phyloP scores from a whole-genome alignment of 164 flowering plant species.

The Cinnamomum chago region DNA sequence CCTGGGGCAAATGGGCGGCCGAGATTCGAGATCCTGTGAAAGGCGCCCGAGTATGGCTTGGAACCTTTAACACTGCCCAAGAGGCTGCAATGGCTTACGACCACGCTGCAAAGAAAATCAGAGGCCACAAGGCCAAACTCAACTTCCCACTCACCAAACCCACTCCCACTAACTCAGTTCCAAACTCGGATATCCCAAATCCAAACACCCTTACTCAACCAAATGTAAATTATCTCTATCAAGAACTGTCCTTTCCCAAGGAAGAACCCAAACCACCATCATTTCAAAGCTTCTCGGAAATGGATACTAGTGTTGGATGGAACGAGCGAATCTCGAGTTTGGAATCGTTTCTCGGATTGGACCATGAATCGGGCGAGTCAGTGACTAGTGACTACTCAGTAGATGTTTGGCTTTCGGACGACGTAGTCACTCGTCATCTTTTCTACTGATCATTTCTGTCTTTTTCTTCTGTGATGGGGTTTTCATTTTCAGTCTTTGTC shows the following conservation, averaged over 20 bases:
- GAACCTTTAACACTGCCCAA: slow-evolving; percentile 58
- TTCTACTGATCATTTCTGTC: not conserved
- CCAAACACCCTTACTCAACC: not conserved
- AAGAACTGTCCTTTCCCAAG: not conserved
- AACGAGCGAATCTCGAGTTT: slow-evolving; percentile 40
- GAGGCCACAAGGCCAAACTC: slow-evolving; percentile 67
- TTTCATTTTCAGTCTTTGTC: not conserved
- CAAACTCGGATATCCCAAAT: not conserved
- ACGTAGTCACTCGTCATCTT: not conserved
- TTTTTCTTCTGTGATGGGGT: not conserved
- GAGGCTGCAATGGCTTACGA: slow-evolving; percentile 66
- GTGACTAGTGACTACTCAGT: slow-evolving; percentile 10
- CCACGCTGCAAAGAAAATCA: slow-evolving; percentile 54
- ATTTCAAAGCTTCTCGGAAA: not conserved
- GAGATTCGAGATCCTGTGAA: slow-evolving; percentile 63
- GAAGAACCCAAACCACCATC: slow-evolving; percentile 1
- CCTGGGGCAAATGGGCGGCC: slow-evolving; percentile 79
- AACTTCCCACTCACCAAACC: slow-evolving; percentile 31
- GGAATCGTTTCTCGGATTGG: slow-evolving; percentile 53
- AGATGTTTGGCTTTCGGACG: slow-evolving; percentile 41
- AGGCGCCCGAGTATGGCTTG: slow-evolving; percentile 63
- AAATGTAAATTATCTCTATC: not conserved
- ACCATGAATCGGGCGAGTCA: slow-evolving; percentile 15
- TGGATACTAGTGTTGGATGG: slow-evolving; percentile 11
- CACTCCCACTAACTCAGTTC: slow-evolving; percentile 14